Base-by-base conservation (phyloP, 306 rosid species). In the Urtica urens region DNA sequence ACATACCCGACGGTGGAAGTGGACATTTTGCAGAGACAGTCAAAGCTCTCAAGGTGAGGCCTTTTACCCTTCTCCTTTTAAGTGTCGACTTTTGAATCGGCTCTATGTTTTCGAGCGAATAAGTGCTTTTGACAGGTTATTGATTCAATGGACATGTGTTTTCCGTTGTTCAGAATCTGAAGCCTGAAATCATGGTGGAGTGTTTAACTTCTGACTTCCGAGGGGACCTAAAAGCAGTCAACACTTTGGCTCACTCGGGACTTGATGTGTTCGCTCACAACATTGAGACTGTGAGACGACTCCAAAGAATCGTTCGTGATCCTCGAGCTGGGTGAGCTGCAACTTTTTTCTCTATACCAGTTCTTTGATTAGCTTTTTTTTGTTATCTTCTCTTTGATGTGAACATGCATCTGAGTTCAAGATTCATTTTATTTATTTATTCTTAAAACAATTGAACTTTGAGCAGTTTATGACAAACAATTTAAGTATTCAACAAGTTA, bases 241-340 rank as follows among this genome's bases (percentile, higher is more conserved):
- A 81, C 42, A 75, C 72, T 68, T 72, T 84, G 67, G 84, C 59
- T 26, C 82, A 68, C 67, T 90, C 95, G 13, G 95, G 93, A 41
- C 77, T 90, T 69, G 97, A 90, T 62, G 97, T 84, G 38, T 90
- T 90, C 77, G 95, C 97, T 18, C 97, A 90, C 72, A 90, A 90
- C 56, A 40, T 84, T 55, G 97, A 90, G 72, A 90, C 97, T 23
- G 97, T 90, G 43, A 90, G 81, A 72, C 81, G 93, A 43, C 97
- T 90, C 28, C 97, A 90, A 55, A 66, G 95, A 64, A 75, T 90
- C 64, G 97, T 90, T 24, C 76, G 97, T 68, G 97, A 90, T 66
- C 95, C 97, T 33, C 81, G 94, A 52, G 97, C 97, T 41, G 97
- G 95, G 97, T 88, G 51, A 76, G 86, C 46, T 53, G 25, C 65